phyloP scores from a whole-genome alignment of 108 stramenopile species.

The Fragilaria radians region DNA sequence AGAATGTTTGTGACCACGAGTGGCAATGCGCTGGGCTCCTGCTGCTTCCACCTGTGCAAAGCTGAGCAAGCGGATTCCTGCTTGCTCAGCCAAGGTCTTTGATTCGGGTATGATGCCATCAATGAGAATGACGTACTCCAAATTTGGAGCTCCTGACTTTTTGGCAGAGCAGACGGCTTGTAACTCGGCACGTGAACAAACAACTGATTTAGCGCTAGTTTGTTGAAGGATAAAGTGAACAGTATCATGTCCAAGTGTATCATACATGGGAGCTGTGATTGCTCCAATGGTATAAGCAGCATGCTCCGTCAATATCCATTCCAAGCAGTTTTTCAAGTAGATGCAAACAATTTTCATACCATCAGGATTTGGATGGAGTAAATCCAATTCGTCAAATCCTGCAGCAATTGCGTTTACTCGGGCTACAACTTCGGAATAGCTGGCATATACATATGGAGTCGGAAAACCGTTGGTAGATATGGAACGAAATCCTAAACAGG shows the following conservation, averaged over 20 bases:
- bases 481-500: slow-evolving; percentile 78
- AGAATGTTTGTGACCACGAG: slow-evolving; percentile 39
- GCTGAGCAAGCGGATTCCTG: slow-evolving; percentile 44
- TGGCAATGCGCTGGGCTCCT: slow-evolving; percentile 64
- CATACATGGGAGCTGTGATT: slow-evolving; percentile 90
- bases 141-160: slow-evolving; percentile 38
- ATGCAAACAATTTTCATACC: slow-evolving; percentile 59
- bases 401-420: slow-evolving; percentile 71
- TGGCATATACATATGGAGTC: slow-evolving; percentile 78
- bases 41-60: slow-evolving; percentile 81
- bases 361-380: slow-evolving; percentile 59
- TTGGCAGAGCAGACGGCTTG: slow-evolving; percentile 64
- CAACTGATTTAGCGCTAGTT: slow-evolving; percentile 70
- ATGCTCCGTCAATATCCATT: slow-evolving; percentile 93
- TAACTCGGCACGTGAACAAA: slow-evolving; percentile 73
- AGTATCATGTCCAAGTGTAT: slow-evolving; percentile 90
- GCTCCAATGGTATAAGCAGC: slow-evolving; percentile 72
- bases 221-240: slow-evolving; percentile 84
- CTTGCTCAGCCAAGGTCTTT: slow-evolving; percentile 38
- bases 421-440: slow-evolving; percentile 71
- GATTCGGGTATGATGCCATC: slow-evolving; percentile 69
- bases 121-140: slow-evolving; percentile 47
- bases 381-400: slow-evolving; percentile 56
- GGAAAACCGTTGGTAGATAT: slow-evolving; percentile 62
- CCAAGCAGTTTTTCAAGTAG: slow-evolving; percentile 91